Evolutionary conservation across 2,329 filamentous ascomycete species (phyloP), one percentile per base, ranked within the genome.

Genomic region (Botrytis cinerea): DNA sequence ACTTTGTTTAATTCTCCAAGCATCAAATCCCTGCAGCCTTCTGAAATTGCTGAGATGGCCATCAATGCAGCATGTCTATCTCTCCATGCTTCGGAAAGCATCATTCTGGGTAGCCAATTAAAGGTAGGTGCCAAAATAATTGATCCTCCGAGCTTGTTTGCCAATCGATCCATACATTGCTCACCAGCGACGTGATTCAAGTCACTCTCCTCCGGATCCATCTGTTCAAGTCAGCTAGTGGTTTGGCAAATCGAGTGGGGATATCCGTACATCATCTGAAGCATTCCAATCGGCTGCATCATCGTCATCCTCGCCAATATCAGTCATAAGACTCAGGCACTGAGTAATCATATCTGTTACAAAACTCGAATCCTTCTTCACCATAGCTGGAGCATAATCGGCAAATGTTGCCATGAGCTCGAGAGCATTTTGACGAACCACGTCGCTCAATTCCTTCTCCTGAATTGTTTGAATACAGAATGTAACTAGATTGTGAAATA

Each of bases 331-430:
- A 78, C 95, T 98, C 78, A 99, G 85, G 82, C 96, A 99, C 83
- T 99, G 96, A 0, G 95, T 98, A 76, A 99, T 97, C 96, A 99
- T 99, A 77, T 98, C 94, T 75, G 89, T 91, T 2, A 95, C 96
- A 83, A 97, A 99, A 18, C 90, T 92, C n/a, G 90, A 84, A 81
- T 99, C 95, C 82, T 97, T 98, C 81, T 92, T 93, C 86, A 96
- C 98, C 91, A 98, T 95, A 54, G 92, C 92, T 7, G 96, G 94
- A 1, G 94, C 93, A 79, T 95, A 96, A 81, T 99, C 96, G 77
- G 95, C 95, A 82, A 99, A 99, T 0, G 96, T 99, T 40, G 95
- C 95, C 93, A 99, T 97, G 73, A 99, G 88, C 82, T 99, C 96
- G 60, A 99, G 87, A 0, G 95, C 94, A 81, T 98, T 98, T 83